Percentiles rank a stretch among this genome's conserved stretches.
phyloP scores from a whole-genome alignment of 306 rosid genomes.

The Biancaea sappan region DNA sequence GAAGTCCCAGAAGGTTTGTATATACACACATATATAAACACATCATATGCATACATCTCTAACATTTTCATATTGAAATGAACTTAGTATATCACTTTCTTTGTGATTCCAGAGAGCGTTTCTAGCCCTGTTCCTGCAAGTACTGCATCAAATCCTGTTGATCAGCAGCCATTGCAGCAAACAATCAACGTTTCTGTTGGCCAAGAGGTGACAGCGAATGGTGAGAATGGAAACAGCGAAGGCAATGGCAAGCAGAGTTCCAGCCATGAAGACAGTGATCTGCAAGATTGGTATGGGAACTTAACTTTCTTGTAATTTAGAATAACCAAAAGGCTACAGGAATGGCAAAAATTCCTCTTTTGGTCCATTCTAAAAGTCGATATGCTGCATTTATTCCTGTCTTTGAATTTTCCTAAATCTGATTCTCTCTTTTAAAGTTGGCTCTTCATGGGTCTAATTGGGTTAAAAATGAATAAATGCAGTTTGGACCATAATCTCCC shows the following conservation, averaged over 20 bases:
- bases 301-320: constrained; percentile 27
- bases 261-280: constrained; percentile 52
- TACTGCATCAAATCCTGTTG: constrained; percentile 37
- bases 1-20: constrained; percentile 66
- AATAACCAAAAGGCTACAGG: constrained; percentile 31
- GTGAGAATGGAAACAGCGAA: constrained; percentile 39
- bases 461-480: constrained; percentile 46
- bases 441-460: constrained; percentile 19
- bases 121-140: constrained; percentile 38
- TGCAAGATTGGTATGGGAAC: constrained; percentile 80
- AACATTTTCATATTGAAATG: neutral
- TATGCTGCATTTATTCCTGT: constrained; percentile 39
- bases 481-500: constrained; percentile 99
- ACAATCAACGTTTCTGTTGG: constrained; percentile 31
- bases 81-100: neutral
- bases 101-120: constrained; percentile 54
- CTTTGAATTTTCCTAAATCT: constrained; percentile 17
- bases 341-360: constrained; percentile 42
- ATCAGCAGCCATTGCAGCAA: constrained; percentile 40
- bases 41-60: neutral
- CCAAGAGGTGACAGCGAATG: constrained; percentile 44
- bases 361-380: constrained; percentile 38
- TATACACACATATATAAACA: too few species aligned
- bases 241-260: constrained; percentile 58
- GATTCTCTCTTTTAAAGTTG: constrained; percentile 23